phyloP scores from a whole-genome alignment of 164 flowering plant species.

The Chloranthus sessilifolius region DNA sequence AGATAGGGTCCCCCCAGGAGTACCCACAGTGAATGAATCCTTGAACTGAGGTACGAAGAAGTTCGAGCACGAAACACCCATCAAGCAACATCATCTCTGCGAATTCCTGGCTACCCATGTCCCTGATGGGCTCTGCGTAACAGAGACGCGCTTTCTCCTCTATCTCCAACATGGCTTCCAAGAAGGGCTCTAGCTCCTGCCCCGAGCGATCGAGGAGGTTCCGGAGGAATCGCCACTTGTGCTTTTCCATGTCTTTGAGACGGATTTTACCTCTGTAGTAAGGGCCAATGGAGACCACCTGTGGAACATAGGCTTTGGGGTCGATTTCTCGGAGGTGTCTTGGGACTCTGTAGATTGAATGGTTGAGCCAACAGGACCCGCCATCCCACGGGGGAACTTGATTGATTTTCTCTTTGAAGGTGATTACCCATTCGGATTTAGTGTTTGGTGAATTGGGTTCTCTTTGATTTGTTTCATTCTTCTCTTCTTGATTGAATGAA shows the following conservation, averaged over 20 bases:
- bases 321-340: background rate
- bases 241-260: slow-evolving; percentile 26
- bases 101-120: slow-evolving; percentile 44
- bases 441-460: too few relatives aligned
- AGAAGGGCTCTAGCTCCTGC: slow-evolving; percentile 12
- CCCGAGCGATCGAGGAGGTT: slow-evolving; percentile 14
- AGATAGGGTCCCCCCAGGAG: slow-evolving; percentile 48
- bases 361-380: too few relatives aligned
- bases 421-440: too few relatives aligned
- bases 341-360: slow-evolving; percentile 3
- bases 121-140: background rate
- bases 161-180: background rate
- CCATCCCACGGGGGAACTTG: too few relatives aligned
- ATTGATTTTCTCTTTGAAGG: too few relatives aligned
- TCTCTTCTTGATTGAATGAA: too few relatives aligned
- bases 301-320: slow-evolving; percentile 2
- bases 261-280: slow-evolving; percentile 22
- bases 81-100: slow-evolving; percentile 69
- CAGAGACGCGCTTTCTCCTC: background rate
- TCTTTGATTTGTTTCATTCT: too few relatives aligned
- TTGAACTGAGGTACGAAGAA: slow-evolving; percentile 36
- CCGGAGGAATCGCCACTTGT: slow-evolving; percentile 25
- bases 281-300: slow-evolving; percentile 9
- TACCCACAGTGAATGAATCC: slow-evolving; percentile 48
- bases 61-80: slow-evolving; percentile 58